Percentiles rank a stretch among this genome's conserved stretches.
These are phyloP conservation scores for Cenchrus purpureus DNA, from an alignment of 176 grass and related monocot genomes.

Conservation along the genomic window DNA sequence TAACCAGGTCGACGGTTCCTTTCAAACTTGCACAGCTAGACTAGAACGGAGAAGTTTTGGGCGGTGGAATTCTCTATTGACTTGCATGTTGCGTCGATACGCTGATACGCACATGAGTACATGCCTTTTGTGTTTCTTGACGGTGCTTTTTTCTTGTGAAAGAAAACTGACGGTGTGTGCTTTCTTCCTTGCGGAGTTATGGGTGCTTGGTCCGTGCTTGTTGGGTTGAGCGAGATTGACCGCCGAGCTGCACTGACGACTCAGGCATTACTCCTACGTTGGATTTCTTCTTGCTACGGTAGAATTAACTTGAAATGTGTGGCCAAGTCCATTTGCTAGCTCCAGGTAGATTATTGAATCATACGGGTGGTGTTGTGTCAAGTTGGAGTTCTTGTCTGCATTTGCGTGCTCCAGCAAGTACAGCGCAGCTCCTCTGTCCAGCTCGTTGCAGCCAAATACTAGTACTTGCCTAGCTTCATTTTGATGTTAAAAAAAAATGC, in stretches of 20 bases:
- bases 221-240: neutral
- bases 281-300: neutral
- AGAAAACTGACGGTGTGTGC: too few species aligned
- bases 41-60: too few species aligned
- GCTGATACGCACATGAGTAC: too few species aligned
- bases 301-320: neutral
- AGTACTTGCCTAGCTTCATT: too few species aligned
- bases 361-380: neutral
- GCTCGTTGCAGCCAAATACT: too few species aligned
- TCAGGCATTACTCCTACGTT: neutral
- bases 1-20: neutral
- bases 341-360: too few species aligned
- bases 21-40: neutral
- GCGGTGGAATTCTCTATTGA: neutral
- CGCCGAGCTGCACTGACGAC: neutral
- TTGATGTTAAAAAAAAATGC: too few species aligned
- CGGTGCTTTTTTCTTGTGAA: neutral
- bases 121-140: neutral
- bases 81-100: neutral
- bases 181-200: neutral
- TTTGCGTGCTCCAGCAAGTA: neutral
- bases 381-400: neutral
- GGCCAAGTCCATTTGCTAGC: neutral
- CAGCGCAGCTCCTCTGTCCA: too few species aligned
- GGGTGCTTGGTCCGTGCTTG: neutral